Evolutionary conservation across 352 stramenopile species (phyloP), one percentile per base, ranked within the genome.

Genomic region (Globisporangium paddicum): DNA sequence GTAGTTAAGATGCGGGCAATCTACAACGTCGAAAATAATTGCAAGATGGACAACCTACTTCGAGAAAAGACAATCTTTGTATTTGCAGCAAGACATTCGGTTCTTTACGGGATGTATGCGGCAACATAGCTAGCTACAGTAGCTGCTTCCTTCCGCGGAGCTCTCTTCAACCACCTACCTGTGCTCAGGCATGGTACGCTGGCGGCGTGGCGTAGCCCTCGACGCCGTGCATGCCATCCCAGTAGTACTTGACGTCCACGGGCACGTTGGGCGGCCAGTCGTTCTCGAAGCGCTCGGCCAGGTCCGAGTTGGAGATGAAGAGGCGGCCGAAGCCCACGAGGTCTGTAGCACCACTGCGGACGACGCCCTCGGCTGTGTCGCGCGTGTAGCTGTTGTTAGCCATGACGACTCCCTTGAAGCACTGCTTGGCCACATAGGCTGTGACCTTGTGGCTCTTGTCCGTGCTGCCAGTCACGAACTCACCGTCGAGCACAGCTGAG

Each of bases 281-380:
- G 38, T 66, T 66, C 25, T 37, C 51, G 35, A 63, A 63, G 21
- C 59, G 59, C 21, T 71, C 56, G 11, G 64, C 57, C 34, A 77
- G 40, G 55, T 76, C 68, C 34, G 69, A 68, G 46, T 73, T 76
- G 14, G 67, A 58, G 23, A 76, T 69, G 56, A 64, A 77, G 34
- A 35, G 48, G 9, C 56, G 57, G 0, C 69, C 68, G 45, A 76
- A 76, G 16, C 32, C 48, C 9, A 76, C 58, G 14, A 59, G 28
- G 35, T 76, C 68, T 6, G 55, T 37, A 1, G 41, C 13, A 18
- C 59, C 64, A 4, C 44, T 56, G 19, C n/a, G 13, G 8, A 76
- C 21, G 5, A 47, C 54, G 13, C 25, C 52, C 14, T 70, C 47
- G 2, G 67, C 69, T 5, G 45, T 55, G 18, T 46, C 40, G 19